Percentiles rank a stretch among this genome's conserved stretches.
Evolutionary conservation across 2,329 filamentous ascomycete genomes (phyloP).

Genomic region (Zasmidium citrigriseum): DNA sequence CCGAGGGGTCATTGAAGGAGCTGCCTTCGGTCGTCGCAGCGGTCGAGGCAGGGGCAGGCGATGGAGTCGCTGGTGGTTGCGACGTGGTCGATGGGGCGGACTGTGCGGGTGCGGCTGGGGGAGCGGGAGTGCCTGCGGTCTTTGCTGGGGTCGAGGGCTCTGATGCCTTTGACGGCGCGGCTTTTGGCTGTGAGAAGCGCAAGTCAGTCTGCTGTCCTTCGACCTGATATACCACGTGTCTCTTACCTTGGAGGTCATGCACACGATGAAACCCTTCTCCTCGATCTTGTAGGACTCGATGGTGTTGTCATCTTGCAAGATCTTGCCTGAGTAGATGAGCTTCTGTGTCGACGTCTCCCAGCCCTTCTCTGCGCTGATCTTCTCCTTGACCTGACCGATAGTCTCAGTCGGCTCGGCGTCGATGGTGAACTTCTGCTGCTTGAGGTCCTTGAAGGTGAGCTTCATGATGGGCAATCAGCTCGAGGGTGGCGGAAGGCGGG

Average conservation of each 20-base stretch:
- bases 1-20: constrained; percentile 70
- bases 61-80: constrained; percentile 53
- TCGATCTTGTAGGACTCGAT: constrained; percentile 97
- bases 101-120: constrained; percentile 58
- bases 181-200: constrained; percentile 65
- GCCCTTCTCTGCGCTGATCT: constrained; percentile 88
- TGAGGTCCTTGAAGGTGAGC: constrained; percentile 84
- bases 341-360: constrained; percentile 91
- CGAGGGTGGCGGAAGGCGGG: constrained; percentile 9
- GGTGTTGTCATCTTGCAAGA: constrained; percentile 95
- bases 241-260: constrained; percentile 90
- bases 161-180: constrained; percentile 50
- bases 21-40: constrained; percentile 40
- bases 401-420: constrained; percentile 91
- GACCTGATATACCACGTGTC: too few relatives aligned
- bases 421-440: constrained; percentile 97
- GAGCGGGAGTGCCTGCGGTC: constrained; percentile 37
- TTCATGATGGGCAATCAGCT: constrained; percentile 52
- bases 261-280: constrained; percentile 99
- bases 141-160: constrained; percentile 60
- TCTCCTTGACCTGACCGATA: constrained; percentile 87
- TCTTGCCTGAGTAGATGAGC: constrained; percentile 99
- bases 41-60: constrained; percentile 49
- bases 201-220: constrained; percentile 8
- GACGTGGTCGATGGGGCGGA: constrained; percentile 53